Evolutionary conservation across 345 rosid species (phyloP).

Genomic region (Microcos paniculata): DNA sequence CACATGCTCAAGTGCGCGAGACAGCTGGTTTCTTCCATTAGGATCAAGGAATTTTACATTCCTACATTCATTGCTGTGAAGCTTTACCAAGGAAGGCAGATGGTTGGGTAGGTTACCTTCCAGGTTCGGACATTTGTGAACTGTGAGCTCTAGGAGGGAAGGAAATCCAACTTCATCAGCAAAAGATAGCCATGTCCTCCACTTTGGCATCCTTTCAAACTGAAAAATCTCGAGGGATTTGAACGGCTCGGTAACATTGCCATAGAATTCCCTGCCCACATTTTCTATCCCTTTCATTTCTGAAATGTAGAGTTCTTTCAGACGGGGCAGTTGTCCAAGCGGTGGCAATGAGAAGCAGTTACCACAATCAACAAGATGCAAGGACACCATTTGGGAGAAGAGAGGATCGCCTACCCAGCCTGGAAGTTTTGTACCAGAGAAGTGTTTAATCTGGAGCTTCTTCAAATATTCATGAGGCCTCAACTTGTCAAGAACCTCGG

Average conservation of each 20-base stretch:
- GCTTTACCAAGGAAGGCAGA: no score
- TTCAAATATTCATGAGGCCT: conserved; percentile 20
- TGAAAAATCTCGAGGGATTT: conserved; percentile 14
- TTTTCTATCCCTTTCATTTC: not conserved
- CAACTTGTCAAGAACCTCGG: conserved; percentile 23
- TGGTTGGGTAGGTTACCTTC: no score
- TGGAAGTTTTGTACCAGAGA: conserved; percentile 20
- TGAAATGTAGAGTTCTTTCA: conserved; percentile 16
- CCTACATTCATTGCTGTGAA: no score
- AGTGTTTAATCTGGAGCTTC: conserved; percentile 10
- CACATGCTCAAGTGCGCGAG: no score
- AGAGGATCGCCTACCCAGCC: conserved; percentile 21
- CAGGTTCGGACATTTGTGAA: no score
- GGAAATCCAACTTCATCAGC: no score
- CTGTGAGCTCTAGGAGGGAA: no score
- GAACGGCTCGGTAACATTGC: conserved; percentile 11
- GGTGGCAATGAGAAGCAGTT: conserved; percentile 30
- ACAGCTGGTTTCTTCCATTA: no score
- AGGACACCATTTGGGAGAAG: not conserved
- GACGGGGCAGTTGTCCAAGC: conserved; percentile 29
- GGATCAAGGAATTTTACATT: no score
- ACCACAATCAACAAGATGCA: conserved; percentile 16
- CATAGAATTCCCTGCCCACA: conserved; percentile 24
- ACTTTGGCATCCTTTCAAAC: no score
- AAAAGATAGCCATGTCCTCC: no score